Evolutionary conservation across 768 basidiomycete species (phyloP).

Genomic region (Amanita pseudoporphyria): DNA sequence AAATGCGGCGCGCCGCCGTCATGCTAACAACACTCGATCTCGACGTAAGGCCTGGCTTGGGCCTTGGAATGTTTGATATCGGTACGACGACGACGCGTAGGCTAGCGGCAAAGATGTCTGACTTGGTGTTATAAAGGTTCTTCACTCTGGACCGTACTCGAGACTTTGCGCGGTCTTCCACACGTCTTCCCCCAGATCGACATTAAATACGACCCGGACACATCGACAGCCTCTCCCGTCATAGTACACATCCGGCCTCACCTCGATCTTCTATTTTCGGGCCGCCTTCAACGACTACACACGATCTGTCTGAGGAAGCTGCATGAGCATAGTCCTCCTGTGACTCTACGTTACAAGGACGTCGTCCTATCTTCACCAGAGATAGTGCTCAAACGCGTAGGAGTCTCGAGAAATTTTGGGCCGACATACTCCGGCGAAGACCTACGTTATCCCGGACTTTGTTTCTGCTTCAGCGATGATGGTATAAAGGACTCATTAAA

Average conservation of each 20-base stretch:
- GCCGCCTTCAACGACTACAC: constrained; percentile 67
- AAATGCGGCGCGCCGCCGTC: not conserved
- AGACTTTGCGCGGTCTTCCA: constrained; percentile 53
- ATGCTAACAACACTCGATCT: constrained; percentile 69
- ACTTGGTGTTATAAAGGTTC: constrained; percentile 35
- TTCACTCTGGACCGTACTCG: constrained; percentile 72
- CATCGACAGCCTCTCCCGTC: constrained; percentile 60
- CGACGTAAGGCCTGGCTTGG: constrained; percentile 66
- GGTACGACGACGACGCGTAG: constrained; percentile 31
- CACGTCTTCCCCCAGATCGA: constrained; percentile 75
- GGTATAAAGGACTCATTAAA: constrained; percentile 45
- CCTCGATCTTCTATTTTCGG: constrained; percentile 79
- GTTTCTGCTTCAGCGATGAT: constrained; percentile 81
- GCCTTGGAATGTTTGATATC: constrained; percentile 72
- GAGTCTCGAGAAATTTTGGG: constrained; percentile 66
- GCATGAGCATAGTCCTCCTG: constrained; percentile 55
- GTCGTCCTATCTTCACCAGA: constrained; percentile 49
- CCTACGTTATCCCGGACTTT: constrained; percentile 72
- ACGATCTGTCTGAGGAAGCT: constrained; percentile 67
- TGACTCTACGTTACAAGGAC: constrained; percentile 62
- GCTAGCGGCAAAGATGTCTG: not conserved
- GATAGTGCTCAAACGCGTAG: constrained; percentile 51
- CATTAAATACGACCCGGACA: constrained; percentile 72
- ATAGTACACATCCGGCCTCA: constrained; percentile 75
- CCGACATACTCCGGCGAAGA: constrained; percentile 76